Percentiles rank a stretch among this genome's conserved stretches.
phyloP scores from a whole-genome alignment of 192 early-diverging fungal genomes.

The Gamsiella multidivaricata region DNA sequence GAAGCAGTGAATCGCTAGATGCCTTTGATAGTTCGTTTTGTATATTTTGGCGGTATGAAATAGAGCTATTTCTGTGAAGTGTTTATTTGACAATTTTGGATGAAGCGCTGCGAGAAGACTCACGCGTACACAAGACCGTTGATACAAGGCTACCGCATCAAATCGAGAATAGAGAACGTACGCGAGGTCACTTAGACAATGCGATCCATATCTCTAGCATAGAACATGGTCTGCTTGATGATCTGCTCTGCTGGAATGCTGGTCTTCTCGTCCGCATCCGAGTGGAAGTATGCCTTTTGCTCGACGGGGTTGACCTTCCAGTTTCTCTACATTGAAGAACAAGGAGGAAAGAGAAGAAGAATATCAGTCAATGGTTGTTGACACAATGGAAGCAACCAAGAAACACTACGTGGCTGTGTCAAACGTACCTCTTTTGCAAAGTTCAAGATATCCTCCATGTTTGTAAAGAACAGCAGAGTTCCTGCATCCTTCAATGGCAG shows the following conservation, averaged over 20 bases:
- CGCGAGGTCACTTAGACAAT: conserved; percentile 94
- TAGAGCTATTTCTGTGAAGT: too few species aligned
- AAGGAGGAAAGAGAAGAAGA: background rate
- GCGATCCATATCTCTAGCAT: conserved; percentile 95
- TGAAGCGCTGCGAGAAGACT: background rate
- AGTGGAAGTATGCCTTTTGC: conserved; percentile 84
- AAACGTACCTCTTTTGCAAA: conserved; percentile 85
- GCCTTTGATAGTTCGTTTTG: background rate
- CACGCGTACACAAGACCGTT: background rate
- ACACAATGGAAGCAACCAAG: too few species aligned
- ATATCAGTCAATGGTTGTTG: too few species aligned
- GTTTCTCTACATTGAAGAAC: conserved; percentile 60
- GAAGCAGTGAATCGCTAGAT: too few species aligned
- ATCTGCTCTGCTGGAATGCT: conserved; percentile 87
- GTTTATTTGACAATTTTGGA: conserved; percentile 1
- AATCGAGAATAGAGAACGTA: background rate
- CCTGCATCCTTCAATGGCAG: conserved; percentile 90
- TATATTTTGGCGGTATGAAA: background rate
- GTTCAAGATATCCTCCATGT: conserved; percentile 79
- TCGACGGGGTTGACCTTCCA: conserved; percentile 88
- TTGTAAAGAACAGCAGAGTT: conserved; percentile 90
- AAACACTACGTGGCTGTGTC: too few species aligned
- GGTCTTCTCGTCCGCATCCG: conserved; percentile 66
- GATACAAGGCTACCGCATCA: background rate
- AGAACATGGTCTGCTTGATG: conserved; percentile 85